Base-by-base conservation (phyloP, 2,329 filamentous ascomycete species). In the Beauveria sp. region DNA sequence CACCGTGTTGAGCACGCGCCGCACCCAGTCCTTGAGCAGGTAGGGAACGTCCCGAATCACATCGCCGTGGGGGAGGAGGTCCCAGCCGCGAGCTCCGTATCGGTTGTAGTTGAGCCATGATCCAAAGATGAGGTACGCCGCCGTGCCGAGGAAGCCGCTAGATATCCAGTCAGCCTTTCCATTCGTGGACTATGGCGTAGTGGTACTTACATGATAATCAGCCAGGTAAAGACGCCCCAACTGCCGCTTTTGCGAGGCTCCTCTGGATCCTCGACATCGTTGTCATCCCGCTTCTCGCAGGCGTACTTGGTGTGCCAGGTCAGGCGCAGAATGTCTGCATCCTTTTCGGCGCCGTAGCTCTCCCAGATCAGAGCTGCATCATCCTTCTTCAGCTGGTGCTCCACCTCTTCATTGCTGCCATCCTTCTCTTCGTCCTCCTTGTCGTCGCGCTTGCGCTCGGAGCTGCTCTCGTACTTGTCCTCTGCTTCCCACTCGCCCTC, bases 91-190 rank as follows among this genome's bases (percentile, higher is more conserved):
- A 58, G 93, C 93, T 53, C 93, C 93, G 75, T 96, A 96, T 65
- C 93, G 90, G 79, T 92, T 97, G 82, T 98, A 98, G 80, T 98
- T 98, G 73, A 98, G 87, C 95, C 95, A 99, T 22, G 93, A 96
- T 66, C 93, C 93, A 71, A 98, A 98, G 73, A 98, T 96, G 66
- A 99, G 87, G 77, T 98, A 99, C 26, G 93, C 79, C 2, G 95
- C 91, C 46, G 87, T 88, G 51, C 85, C 85, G 65, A 98, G 82
- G 83, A 99, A 99, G 63, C 88, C 77, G 67, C 93, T 96, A 66
- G 66, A 67, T 72, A n/a, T 26, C 3, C 38, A 18, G 28, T 61
- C 28, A 54, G 50, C 42, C 5, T 14, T 42, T 9, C 2, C 2
- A 40, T 18, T 20, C 20, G 5, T 14, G 16, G 1, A 1, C 5